Evolutionary conservation across 2,329 filamentous ascomycete species (phyloP), one percentile per base, ranked within the genome.

Genomic region (Alternaria rosae): DNA sequence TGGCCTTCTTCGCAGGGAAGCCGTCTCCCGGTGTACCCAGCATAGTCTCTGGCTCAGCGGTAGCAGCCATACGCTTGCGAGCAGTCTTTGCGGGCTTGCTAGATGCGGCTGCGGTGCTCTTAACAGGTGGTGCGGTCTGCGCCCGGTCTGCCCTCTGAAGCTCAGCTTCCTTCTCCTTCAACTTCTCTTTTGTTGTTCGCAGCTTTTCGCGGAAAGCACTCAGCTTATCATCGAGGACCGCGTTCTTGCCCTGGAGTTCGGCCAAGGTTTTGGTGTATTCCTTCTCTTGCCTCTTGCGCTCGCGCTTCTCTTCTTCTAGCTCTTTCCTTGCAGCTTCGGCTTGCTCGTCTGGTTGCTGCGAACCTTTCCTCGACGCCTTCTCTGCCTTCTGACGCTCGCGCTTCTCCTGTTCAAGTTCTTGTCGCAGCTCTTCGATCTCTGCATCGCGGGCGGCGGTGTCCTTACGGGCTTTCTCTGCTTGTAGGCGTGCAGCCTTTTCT

Each of bases 121-220:
- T 76, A 5, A 66, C 62, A 13, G 75, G 70, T 17, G 75, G 75
- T 50, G 76, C 71, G n/a, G 73, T 76, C 57, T 84, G 81, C 6
- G 80, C 78, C 35, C 81, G 76, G 43, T 83, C 80, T 10, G 77
- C 76, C 23, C 80, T 77, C 47, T 84, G 80, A 54, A 85, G 78
- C 64, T 84, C 84, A 42, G 77, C 79, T 66, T 89, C 85, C 38
- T 83, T 83, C 73, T 90, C 86, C 75, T 92, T 93, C 25, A 95
- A 85, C 73, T 92, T 89, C 30, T 91, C 88, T 64, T 93, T 92
- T 0, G 88, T 86, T 10, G 87, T 84, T 54, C 87, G 88, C 20
- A 94, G 80, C 77, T 93, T 94, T 57, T 85, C 85, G 72, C 89
- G 88, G 73, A 92, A 85, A 20, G 87, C 87, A 54, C 88, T 88